Evolutionary conservation across 73 alveolate species (phyloP), one percentile per base, ranked within the genome.

Genomic region (Paramecium sonneborni): DNA sequence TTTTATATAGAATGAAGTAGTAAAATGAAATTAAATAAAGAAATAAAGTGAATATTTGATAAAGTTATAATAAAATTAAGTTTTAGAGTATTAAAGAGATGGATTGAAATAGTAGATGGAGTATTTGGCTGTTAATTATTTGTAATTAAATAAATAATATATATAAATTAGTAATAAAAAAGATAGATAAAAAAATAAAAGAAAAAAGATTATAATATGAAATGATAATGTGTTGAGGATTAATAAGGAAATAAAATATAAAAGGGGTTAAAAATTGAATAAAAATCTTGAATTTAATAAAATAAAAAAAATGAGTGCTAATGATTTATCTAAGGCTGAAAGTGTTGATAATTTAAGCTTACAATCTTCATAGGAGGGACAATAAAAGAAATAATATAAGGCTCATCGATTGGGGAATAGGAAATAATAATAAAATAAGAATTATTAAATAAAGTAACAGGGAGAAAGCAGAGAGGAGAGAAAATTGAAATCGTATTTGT

Each of bases 401-500:
- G 44, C 39, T 32, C 43, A 62, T 62, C 84, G 84, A 9, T 62
- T 62, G 14, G 84, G 84, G 10, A 62, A 62, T 28, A 62, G 84
- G 52, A 62, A 62, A 62, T 62, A 62, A 62, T 32, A 14, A 62
- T 62, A 11, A 0, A 62, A 62, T 62, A 14, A 62, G 24, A 62
- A 62, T 62, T 62, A 30, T 30, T 30, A 30, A 23, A 32, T 62
- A 26, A 62, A 74, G 87, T 62, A 74, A 39, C 34, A 74, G 68
- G 44, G n/a, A n/a, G 28, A 62, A 39, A 74, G 41, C 35, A 74
- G 87, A 74, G 87, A 74, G 87, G 56, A 74, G 87, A 34, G 87
- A 23, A 74, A 74, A 39, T 37, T 74, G 20, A 74, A 74, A 74
- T 74, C 34, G 26, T 37, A 37, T 39, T 34, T 74, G 18, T 39